Base-by-base conservation (phyloP, 2,329 filamentous ascomycete species). In the Epichloe sp. region DNA sequence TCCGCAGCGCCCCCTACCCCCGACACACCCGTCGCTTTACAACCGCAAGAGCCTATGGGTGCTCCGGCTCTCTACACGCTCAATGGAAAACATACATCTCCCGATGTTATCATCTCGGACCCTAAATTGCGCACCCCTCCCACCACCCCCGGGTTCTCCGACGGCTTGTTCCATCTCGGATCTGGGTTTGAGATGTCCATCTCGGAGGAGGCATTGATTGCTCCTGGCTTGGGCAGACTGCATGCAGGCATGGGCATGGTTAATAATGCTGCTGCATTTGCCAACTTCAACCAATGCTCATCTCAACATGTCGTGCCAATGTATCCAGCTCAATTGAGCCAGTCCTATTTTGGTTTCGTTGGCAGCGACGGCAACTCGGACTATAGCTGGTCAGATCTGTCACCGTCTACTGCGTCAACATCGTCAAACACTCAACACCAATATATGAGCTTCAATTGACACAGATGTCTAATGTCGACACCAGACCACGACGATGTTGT, bases 111-210 rank as follows among this genome's bases (percentile, higher is more conserved):
- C n/a, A 45, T 64, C 37, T 71, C 61, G 21, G 71, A 76, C 54
- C 64, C 69, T 19, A 71, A 71, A 17, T 63, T 78, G 47, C 74
- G 74, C 57, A 78, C 76, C 5, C 76, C 76, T 14, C 76, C 76
- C 3, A 72, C 69, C 4, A 79, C 76, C 1, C 76, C 76, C 0
- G 74, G 74, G 15, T 58, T 77, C 37, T 62, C 73, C 54, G 63
- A 68, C 34, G 65, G 66, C 49, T 63, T 72, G 43, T 68, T 68
- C 48, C 64, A 65, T 47, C 59, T 68, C n/a, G 68, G 71, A 52
- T 68, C 69, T 10, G 59, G 65, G 11, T 68, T 65, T 48, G 66
- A 70, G 58, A 58, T 68, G 53, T 58, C 67, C 5, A 62, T 71
- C 3, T 59, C 68, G 0, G 76, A 79, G 41, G 75, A 77, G 54